phyloP scores from a whole-genome alignment of 257 asterid genomes.

The Solanum commersonii region DNA sequence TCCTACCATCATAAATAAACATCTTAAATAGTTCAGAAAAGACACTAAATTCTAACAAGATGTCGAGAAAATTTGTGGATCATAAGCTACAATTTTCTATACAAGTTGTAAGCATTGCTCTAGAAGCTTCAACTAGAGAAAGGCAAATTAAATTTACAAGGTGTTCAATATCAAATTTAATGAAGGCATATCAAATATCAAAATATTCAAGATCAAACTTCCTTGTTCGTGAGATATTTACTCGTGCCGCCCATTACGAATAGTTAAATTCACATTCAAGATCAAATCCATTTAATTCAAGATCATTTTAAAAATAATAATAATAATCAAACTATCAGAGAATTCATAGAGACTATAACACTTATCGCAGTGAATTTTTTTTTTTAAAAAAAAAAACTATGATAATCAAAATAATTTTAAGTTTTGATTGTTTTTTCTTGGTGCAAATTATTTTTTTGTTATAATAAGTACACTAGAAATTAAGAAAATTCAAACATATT shows the following conservation, averaged over 20 bases:
- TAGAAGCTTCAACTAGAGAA: background rate
- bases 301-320: background rate
- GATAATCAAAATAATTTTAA: background rate
- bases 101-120: background rate
- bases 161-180: background rate
- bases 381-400: background rate
- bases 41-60: background rate
- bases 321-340: background rate
- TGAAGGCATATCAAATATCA: background rate
- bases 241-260: accelerated
- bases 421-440: background rate
- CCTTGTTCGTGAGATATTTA: background rate
- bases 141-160: background rate
- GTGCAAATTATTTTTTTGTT: background rate
- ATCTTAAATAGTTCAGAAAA: background rate
- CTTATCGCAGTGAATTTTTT: background rate
- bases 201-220: background rate
- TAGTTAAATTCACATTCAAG: background rate
- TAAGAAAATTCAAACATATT: background rate
- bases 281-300: background rate
- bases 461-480: background rate
- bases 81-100: background rate
- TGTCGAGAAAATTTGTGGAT: background rate
- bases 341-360: background rate
- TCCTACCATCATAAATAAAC: background rate